A percentile compares a stretch with the other conserved stretches of the same genome.
Conservation (phyloP, 306 rosid species). For the Malus domestica region ASM211411v1 NC_041797.1:7765501-7766000, state of each 20-base stretch:
- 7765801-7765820: not conserved
- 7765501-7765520: not conserved
- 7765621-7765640: constrained; percentile 52
- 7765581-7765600: constrained; percentile 1
- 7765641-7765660: constrained; percentile 75
- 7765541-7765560: constrained; percentile 12
- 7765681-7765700: constrained; percentile 30
- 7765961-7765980: not conserved
- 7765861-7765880: constrained; percentile 43
- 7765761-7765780: constrained; percentile 32
- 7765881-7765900: constrained; percentile 29
- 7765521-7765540: not conserved
- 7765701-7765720: constrained; percentile 24
- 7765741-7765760: constrained; percentile 8
- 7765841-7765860: not conserved
- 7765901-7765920: constrained; percentile 38
- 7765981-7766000: not conserved
- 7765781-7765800: not conserved
- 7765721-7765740: constrained; percentile 27
- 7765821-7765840: not conserved
- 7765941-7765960: constrained; percentile 34
- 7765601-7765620: not conserved
- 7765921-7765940: constrained; percentile 36
- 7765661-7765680: constrained; percentile 64
- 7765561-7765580: not conserved